These are phyloP conservation scores for Dioszegia aurantiaca DNA, from an alignment of 768 basidiomycete species.

Conservation along the genomic window DNA sequence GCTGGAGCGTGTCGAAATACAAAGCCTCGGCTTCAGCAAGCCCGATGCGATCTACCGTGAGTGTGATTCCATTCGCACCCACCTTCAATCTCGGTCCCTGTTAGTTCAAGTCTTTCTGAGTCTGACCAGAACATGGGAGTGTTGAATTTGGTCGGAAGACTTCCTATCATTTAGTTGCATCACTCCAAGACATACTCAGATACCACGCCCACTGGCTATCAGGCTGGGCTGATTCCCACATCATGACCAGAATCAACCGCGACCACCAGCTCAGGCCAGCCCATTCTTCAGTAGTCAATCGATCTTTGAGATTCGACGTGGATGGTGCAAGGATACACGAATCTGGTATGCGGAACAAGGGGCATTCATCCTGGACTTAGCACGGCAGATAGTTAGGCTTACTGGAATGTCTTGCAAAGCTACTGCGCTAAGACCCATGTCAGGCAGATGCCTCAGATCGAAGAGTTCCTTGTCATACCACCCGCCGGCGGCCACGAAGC, in stretches of 20 bases:
- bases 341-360: conserved; percentile 79
- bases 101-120: conserved; percentile 68
- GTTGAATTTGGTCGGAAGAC: conserved; percentile 69
- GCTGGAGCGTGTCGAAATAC: conserved; percentile 65
- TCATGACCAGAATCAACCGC: conserved; percentile 85
- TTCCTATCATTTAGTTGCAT: conserved; percentile 54
- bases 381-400: conserved; percentile 22
- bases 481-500: conserved; percentile 33
- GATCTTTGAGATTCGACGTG: conserved; percentile 65
- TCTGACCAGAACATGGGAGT: conserved; percentile 94
- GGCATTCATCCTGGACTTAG: conserved; percentile 63
- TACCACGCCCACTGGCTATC: conserved; percentile 70
- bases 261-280: conserved; percentile 73
- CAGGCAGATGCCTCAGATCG: conserved; percentile 41
- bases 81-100: conserved; percentile 86
- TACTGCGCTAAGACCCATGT: conserved; percentile 67
- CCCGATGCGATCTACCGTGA: conserved; percentile 72
- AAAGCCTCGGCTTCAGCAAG: conserved; percentile 74
- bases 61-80: conserved; percentile 6
- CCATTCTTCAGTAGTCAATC: conserved; percentile 68
- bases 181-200: conserved; percentile 58
- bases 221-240: conserved; percentile 78
- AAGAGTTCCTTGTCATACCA: conserved; percentile 38
- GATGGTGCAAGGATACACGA: conserved; percentile 71
- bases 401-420: conserved; percentile 74